Conservation (phyloP, 2,329 filamentous ascomycete genomes). For the Thielaviopsis punctulata region DNA sequence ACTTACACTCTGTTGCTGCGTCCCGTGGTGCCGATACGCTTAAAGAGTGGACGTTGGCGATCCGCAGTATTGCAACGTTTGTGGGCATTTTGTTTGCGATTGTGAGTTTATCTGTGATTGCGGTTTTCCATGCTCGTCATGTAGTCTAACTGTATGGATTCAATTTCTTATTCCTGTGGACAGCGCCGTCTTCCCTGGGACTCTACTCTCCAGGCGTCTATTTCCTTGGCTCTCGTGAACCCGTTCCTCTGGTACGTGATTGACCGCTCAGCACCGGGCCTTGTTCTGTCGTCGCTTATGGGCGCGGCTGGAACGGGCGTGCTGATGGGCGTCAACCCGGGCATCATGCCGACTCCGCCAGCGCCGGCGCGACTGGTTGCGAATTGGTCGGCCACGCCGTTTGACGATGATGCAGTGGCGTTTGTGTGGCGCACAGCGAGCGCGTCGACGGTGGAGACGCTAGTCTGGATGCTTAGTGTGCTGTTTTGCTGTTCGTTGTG, state of each 20-base stretch:
- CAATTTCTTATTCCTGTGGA: neutral
- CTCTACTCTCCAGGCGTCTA: slow-evolving; percentile 80
- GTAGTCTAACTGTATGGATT: neutral
- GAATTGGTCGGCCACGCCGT: slow-evolving; percentile 7
- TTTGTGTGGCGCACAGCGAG: slow-evolving; percentile 38
- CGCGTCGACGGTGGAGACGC: slow-evolving; percentile 50
- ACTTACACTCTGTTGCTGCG: too few relatives aligned
- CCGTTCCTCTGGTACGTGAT: slow-evolving; percentile 93
- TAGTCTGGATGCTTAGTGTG: slow-evolving; percentile 82
- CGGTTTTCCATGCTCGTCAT: neutral
- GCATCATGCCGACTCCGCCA: slow-evolving; percentile 56
- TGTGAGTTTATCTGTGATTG: slow-evolving; percentile 29
- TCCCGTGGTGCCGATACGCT: slow-evolving; percentile 22
- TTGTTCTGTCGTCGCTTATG: slow-evolving; percentile 60
- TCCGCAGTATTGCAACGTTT: slow-evolving; percentile 42
- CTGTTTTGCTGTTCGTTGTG: slow-evolving; percentile 89
- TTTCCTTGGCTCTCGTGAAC: slow-evolving; percentile 79
- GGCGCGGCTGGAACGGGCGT: slow-evolving; percentile 57
- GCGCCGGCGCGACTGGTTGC: slow-evolving; percentile 18
- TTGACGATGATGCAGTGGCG: slow-evolving; percentile 14
- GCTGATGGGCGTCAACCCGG: slow-evolving; percentile 58
- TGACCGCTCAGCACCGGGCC: slow-evolving; percentile 72
- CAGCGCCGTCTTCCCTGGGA: slow-evolving; percentile 56
- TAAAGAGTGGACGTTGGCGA: slow-evolving; percentile 55
- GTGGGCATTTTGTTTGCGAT: slow-evolving; percentile 51